Percentiles rank a stretch among this genome's conserved stretches.
Evolutionary conservation across 768 basidiomycete genomes (phyloP).

Genomic region (Tylopilus felleus): DNA sequence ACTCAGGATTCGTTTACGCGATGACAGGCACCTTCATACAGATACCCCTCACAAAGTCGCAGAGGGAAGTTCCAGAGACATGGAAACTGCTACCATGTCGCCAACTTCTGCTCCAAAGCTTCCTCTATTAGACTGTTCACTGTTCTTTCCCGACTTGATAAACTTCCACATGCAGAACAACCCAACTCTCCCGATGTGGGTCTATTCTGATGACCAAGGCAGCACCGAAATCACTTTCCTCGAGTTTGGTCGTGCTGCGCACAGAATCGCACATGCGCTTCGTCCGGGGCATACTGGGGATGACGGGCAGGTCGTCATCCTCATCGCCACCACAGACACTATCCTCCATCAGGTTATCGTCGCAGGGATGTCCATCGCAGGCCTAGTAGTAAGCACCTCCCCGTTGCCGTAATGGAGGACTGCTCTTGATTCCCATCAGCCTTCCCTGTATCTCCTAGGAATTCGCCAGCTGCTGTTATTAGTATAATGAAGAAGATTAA

Average conservation of each 20-base stretch:
- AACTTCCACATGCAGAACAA: constrained; percentile 1
- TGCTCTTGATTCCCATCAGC: constrained; percentile 1
- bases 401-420: not conserved
- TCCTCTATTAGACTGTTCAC: not conserved
- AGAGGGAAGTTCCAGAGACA: not conserved
- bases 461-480: constrained; percentile 16
- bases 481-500: constrained; percentile 17
- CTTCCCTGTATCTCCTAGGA: constrained; percentile 23
- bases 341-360: not conserved
- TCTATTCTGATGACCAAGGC: not conserved
- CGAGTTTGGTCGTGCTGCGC: constrained; percentile 2
- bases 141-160: not conserved
- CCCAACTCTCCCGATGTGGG: not conserved
- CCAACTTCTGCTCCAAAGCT: not conserved
- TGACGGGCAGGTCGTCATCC: not conserved
- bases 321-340: not conserved
- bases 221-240: not conserved
- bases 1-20: not conserved
- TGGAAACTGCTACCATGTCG: not conserved
- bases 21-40: not conserved
- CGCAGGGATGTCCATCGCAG: not conserved
- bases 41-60: not conserved
- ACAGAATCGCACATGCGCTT: not conserved
- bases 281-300: not conserved
- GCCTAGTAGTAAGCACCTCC: not conserved